Base-by-base conservation (phyloP, 2,329 filamentous ascomycete species). In the Zymoseptoria ardabiliae region DNA sequence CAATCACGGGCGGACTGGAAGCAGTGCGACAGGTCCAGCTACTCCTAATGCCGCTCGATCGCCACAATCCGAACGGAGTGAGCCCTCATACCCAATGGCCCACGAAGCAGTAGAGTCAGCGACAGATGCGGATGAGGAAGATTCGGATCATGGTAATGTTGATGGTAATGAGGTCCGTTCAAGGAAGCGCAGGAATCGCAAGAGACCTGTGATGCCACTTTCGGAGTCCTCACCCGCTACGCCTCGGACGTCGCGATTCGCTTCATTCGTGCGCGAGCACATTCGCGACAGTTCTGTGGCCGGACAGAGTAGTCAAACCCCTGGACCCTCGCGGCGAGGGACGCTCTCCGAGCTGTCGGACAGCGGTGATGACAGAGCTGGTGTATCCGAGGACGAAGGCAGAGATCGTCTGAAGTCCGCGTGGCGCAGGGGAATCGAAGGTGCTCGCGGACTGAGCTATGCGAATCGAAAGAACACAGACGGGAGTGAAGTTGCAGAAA, bases 121-220 rank as follows among this genome's bases (percentile, higher is more conserved):
- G 69, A 86, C 88, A 0, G 90, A 94, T 72, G 90, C 87, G 1
- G 92, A 96, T 0, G 90, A 91, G 56, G 92, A 96, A 62, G 75
- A 74, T 11, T 71, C 72, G 5, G 72, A 69, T 9, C 73, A 75
- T 53, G 67, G 66, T 70, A 81, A 81, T n/a, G 76, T 76, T 19
- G 68, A 74, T n/a, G 71, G 76, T 13, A 48, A 53, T n/a, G 77
- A 78, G 56, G 69, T 74, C 1, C 82, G 81, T 62, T 79, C 78
- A 30, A 89, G 83, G 74, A 86, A 82, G 73, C 86, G 85, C 73
- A 82, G 84, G 64, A 85, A 83, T 70, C 85, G 80, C 66, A 81
- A 82, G 61, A 78, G 85, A 65, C 82, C 71, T 79, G 81, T 76
- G 74, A 81, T 74, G 68, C 80, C 69, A 74, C 85, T 71, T 61